These are phyloP conservation scores for Metrosideros polymorpha DNA, from an alignment of 441 rosid species.

Conservation along the genomic window DNA sequence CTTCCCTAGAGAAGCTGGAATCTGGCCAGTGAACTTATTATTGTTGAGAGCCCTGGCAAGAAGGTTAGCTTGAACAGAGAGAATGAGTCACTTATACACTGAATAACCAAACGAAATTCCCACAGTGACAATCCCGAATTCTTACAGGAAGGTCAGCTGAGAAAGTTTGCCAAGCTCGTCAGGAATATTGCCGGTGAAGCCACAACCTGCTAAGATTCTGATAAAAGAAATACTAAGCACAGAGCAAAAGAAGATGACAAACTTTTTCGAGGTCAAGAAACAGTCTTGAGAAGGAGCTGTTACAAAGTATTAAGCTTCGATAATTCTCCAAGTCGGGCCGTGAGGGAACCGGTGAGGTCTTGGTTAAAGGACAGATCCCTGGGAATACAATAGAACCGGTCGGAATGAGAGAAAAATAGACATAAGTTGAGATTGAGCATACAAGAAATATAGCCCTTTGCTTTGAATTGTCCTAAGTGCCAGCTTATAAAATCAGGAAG, in stretches of 20 bases:
- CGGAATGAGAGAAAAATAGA: not conserved
- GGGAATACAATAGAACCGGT: not conserved
- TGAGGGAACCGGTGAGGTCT: slow-evolving; percentile 60
- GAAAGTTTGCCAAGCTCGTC: slow-evolving; percentile 63
- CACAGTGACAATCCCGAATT: not conserved
- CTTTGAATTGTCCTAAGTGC: not conserved
- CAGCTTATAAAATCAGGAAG: not conserved
- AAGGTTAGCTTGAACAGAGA: not conserved
- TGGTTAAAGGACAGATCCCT: slow-evolving; percentile 81
- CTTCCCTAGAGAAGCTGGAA: slow-evolving; percentile 71
- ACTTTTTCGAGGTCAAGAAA: not conserved
- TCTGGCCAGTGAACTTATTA: slow-evolving; percentile 61
- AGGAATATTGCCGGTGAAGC: slow-evolving; percentile 72
- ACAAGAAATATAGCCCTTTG: not conserved
- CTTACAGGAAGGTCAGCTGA: slow-evolving; percentile 73
- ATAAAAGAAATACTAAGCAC: slow-evolving; percentile 1
- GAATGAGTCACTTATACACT: not conserved
- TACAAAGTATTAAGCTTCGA: slow-evolving; percentile 66
- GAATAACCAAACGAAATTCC: not conserved
- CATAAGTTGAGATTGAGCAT: not conserved
- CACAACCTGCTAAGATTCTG: slow-evolving; percentile 79
- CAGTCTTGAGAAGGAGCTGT: not conserved
- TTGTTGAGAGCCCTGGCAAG: slow-evolving; percentile 72
- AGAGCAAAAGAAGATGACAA: not conserved
- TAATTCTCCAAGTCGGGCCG: slow-evolving; percentile 68